These are phyloP conservation scores for Leptodermis oblonga DNA, from an alignment of 257 asterid species.

Conservation along the genomic window DNA sequence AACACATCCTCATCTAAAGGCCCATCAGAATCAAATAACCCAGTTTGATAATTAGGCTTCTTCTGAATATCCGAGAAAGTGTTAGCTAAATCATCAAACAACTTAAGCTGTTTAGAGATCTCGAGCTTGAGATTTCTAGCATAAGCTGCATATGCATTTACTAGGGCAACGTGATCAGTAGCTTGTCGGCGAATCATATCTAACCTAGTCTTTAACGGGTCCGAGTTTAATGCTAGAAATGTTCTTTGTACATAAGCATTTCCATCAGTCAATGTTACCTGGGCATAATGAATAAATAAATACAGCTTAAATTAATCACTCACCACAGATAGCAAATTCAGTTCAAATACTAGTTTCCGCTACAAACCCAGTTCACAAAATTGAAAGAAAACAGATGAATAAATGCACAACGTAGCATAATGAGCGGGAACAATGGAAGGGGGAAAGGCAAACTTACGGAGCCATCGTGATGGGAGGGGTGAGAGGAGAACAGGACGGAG, in stretches of 20 bases:
- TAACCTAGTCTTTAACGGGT: slow-evolving; percentile 83
- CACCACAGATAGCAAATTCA: neutral
- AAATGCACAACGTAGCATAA: neutral
- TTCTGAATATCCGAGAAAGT: slow-evolving; percentile 64
- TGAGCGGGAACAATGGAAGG: neutral
- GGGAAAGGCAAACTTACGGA: slow-evolving; percentile 34
- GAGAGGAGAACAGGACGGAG: slow-evolving; percentile 81
- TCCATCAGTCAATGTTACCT: slow-evolving; percentile 52
- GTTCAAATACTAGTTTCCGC: neutral
- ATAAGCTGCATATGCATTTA: slow-evolving; percentile 80
- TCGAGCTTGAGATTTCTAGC: slow-evolving; percentile 94
- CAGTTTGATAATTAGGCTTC: slow-evolving; percentile 54
- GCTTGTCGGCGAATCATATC: slow-evolving; percentile 77
- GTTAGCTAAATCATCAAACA: slow-evolving; percentile 84
- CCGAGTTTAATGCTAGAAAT: slow-evolving; percentile 69
- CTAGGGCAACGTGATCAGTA: slow-evolving; percentile 75
- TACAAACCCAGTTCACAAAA: neutral
- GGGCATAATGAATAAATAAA: slow-evolving; percentile 1
- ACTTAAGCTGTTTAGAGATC: slow-evolving; percentile 75
- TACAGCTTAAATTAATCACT: neutral
- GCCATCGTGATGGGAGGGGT: slow-evolving; percentile 48
- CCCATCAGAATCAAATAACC: slow-evolving; percentile 69
- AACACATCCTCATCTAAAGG: slow-evolving; percentile 84
- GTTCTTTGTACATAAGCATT: slow-evolving; percentile 53
- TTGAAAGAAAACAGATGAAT: neutral